A percentile compares a stretch with the other conserved stretches of the same genome.
Conservation (phyloP, 768 basidiomycete genomes). For the Mycena kentingensis region DNA sequence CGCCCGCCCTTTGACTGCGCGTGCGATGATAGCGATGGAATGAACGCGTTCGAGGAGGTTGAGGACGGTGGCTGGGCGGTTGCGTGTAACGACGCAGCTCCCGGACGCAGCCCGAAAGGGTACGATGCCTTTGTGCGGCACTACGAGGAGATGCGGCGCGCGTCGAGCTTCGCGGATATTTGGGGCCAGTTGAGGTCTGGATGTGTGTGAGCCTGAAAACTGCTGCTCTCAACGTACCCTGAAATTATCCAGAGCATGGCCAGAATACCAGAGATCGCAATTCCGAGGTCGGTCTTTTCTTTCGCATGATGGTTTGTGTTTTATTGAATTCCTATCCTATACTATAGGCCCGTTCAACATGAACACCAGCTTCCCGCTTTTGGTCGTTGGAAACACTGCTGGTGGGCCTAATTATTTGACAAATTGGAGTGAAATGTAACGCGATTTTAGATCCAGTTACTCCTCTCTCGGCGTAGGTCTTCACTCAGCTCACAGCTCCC, state of each 20-base stretch:
- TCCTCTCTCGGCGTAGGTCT: constrained; percentile 10
- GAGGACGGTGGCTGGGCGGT: not conserved
- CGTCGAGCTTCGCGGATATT: constrained; percentile 8
- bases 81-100: not conserved
- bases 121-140: not conserved
- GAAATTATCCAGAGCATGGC: constrained; percentile 1
- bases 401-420: constrained; percentile 3
- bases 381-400: constrained; percentile 21
- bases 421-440: not conserved
- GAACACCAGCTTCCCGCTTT: constrained; percentile 19
- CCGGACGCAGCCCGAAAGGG: not conserved
- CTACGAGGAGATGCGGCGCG: not conserved
- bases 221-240: not conserved
- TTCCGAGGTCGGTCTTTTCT: too few relatives aligned
- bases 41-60: not conserved
- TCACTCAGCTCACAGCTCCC: not conserved
- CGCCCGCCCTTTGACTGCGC: constrained; percentile 6
- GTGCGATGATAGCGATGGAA: not conserved
- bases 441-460: constrained; percentile 16
- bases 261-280: not conserved
- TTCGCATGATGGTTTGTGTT: too few relatives aligned
- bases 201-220: not conserved
- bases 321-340: too few relatives aligned
- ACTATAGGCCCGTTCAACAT: constrained; percentile 14
- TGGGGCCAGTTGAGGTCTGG: constrained; percentile 1